phyloP scores from a whole-genome alignment of 2,329 filamentous ascomycete species.

The Pyricularia pennisetigena region DNA sequence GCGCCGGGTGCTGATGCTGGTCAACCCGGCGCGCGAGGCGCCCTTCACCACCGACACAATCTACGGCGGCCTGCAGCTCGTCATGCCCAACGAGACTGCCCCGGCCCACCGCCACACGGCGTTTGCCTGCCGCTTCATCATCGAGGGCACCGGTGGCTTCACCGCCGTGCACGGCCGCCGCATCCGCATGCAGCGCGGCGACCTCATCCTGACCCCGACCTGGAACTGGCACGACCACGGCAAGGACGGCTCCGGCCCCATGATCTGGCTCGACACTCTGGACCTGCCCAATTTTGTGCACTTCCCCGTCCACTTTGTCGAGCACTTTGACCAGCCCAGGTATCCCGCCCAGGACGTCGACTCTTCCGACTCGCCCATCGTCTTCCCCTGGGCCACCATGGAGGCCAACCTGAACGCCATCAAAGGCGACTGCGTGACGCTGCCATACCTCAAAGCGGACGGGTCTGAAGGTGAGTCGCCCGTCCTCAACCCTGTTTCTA shows the following conservation, averaged over 20 bases:
- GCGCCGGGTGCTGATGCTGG: slow-evolving; percentile 25
- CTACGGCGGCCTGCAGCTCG: slow-evolving; percentile 43
- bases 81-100: slow-evolving; percentile 42
- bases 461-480: slow-evolving; percentile 17
- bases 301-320: slow-evolving; percentile 42
- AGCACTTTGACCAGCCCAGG: slow-evolving; percentile 31
- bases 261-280: slow-evolving; percentile 48
- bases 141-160: slow-evolving; percentile 42
- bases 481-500: neutral
- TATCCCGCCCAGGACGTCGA: slow-evolving; percentile 33
- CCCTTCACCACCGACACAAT: slow-evolving; percentile 45
- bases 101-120: slow-evolving; percentile 42
- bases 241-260: slow-evolving; percentile 38
- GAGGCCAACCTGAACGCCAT: slow-evolving; percentile 26
- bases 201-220: slow-evolving; percentile 43
- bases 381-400: slow-evolving; percentile 39
- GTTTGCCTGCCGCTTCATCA: slow-evolving; percentile 45
- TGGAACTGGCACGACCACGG: slow-evolving; percentile 50
- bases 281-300: slow-evolving; percentile 39
- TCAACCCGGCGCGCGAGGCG: slow-evolving; percentile 25
- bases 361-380: slow-evolving; percentile 26
- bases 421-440: slow-evolving; percentile 16
- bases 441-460: slow-evolving; percentile 21
- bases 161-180: slow-evolving; percentile 41
- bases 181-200: slow-evolving; percentile 37